phyloP scores from a whole-genome alignment of 768 basidiomycete genomes.

The Lentinula sp. region DNA sequence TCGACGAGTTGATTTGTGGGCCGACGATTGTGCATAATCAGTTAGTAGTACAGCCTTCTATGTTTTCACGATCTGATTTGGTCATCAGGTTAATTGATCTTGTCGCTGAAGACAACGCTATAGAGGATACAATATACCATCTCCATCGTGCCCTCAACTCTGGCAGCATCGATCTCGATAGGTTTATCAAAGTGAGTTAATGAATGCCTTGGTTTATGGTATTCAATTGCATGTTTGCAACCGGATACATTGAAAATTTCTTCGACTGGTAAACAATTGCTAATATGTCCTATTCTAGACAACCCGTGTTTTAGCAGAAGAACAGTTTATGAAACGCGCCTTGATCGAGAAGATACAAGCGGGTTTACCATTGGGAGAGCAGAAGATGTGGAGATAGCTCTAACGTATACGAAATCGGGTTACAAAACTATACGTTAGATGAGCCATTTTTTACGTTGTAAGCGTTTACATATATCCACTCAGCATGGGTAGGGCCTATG shows the following conservation, averaged over 20 bases:
- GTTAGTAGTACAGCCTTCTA: conserved; percentile 41
- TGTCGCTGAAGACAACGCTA: conserved; percentile 98
- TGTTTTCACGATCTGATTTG: conserved; percentile 5
- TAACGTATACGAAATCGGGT: neutral
- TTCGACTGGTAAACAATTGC: neutral
- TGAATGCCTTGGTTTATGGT: no score
- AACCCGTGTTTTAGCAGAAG: conserved; percentile 83
- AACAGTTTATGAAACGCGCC: conserved; percentile 96
- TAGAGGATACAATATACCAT: conserved; percentile 98
- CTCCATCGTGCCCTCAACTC: conserved; percentile 89
- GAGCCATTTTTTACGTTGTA: no score
- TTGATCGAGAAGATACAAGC: conserved; percentile 51
- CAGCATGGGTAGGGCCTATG: no score
- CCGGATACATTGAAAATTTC: no score
- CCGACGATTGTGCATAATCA: conserved; percentile 97
- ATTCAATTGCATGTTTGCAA: no score
- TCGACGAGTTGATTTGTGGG: conserved; percentile 95
- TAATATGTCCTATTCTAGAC: conserved; percentile 38
- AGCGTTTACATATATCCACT: no score
- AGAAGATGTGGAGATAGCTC: neutral
- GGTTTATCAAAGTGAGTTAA: conserved; percentile 78
- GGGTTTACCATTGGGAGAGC: conserved; percentile 1
- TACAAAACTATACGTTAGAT: neutral
- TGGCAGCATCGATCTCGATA: conserved; percentile 89
- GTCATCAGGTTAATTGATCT: conserved; percentile 77